Evolutionary conservation across 75 land plant genomes (phyloP), one percentile per base, ranked within the genome.

Genomic region (Larix kaempferi): DNA sequence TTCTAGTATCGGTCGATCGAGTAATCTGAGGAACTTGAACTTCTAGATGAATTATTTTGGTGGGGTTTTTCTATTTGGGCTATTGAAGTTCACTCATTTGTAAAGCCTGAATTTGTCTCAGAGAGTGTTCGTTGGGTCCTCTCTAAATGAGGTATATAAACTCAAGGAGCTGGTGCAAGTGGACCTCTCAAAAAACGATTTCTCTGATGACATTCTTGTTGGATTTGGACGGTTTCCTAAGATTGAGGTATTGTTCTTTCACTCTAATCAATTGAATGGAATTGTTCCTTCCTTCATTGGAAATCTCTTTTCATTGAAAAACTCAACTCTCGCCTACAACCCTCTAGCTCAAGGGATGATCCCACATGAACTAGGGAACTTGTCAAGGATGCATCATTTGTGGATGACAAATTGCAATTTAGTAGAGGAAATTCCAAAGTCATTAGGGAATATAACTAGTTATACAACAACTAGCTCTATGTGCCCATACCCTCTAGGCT

Each of bases 71-170:
- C 92, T 92, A 3, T 39, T 76, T 37, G 33, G 71, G 25, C 75
- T 92, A 3, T 85, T 80, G 73, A 80, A 80, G 56, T 90, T 90
- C 81, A 59, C 84, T 17, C 76, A 66, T 2, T 84, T 92, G 67
- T 64, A 76, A 41, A 16, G 52, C 75, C 15, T 87, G 15, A 75
- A 90, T 74, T 78, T 90, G 22, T 82, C 88, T 6, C 71, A 76
- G 77, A 94, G 92, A 63, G 35, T 44, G 44, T 82, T 94, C 17
- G 84, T 76, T 37, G 98, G 98, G 33, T 74, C 76, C 10, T 79
- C 90, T 26, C 98, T 95, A 3, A 65, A 74, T n/a, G 83, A 84
- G 29, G 78, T 92, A 25, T 78, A 88, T 74, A 71, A 77, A 23
- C 57, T 94, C 37, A 76, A 84, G 57, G 73, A 78, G 60, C 61